Evolutionary conservation across 2,329 filamentous ascomycete genomes (phyloP).

Genomic region (Escovopsis sp.): DNA sequence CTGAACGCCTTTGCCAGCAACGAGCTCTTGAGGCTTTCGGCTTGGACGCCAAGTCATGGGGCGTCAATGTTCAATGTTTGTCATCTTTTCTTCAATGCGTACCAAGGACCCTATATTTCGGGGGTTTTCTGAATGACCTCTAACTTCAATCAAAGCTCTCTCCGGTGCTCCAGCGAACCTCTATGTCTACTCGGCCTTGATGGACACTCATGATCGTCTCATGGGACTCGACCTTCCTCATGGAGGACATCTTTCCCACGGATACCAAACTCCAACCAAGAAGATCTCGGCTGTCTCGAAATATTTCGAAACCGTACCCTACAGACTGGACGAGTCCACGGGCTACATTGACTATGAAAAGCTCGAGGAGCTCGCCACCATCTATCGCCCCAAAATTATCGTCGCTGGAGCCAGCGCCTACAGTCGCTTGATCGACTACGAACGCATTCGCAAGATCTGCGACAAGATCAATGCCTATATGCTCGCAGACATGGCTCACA

Average conservation of each 20-base stretch:
- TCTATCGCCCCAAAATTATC: constrained; percentile 92
- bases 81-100: constrained; percentile 2
- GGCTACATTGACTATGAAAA: constrained; percentile 91
- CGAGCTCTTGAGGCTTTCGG: constrained; percentile 80
- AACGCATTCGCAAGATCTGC: constrained; percentile 76
- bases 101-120: too few species aligned
- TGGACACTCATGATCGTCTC: constrained; percentile 83
- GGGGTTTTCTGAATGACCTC: background rate
- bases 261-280: constrained; percentile 86
- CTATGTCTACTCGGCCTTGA: constrained; percentile 89
- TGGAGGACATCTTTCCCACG: constrained; percentile 89
- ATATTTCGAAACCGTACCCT: constrained; percentile 97
- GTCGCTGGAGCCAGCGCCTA: constrained; percentile 93
- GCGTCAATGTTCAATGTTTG: constrained; percentile 85
- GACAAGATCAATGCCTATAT: constrained; percentile 89
- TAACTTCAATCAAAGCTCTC: constrained; percentile 39
- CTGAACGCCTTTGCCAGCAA: constrained; percentile 79
- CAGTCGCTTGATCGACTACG: constrained; percentile 90
- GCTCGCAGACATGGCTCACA: constrained; percentile 92
- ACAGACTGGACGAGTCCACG: constrained; percentile 78
- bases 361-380: constrained; percentile 69
- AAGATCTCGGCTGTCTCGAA: constrained; percentile 98
- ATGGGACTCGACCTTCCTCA: constrained; percentile 97
- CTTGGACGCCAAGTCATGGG: constrained; percentile 76
- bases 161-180: constrained; percentile 63